Percentiles rank a stretch among this genome's conserved stretches.
These are phyloP conservation scores for Hebeloma cylindrosporum DNA, from an alignment of 768 basidiomycete species.

Conservation along the genomic window DNA sequence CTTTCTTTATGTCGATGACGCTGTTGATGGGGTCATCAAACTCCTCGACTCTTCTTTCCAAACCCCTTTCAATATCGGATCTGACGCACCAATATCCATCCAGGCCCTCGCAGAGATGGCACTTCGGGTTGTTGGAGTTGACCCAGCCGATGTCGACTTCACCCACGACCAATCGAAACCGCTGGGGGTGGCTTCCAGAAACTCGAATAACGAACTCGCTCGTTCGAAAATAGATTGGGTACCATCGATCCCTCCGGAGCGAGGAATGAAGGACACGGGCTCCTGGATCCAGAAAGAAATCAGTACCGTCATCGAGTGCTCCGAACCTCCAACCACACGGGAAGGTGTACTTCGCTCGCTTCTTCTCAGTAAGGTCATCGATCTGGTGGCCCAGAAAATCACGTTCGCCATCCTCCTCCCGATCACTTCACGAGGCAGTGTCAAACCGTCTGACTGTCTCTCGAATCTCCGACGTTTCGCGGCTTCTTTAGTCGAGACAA, in stretches of 20 bases:
- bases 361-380: slow-evolving; percentile 37
- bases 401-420: slow-evolving; percentile 57
- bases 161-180: slow-evolving; percentile 30
- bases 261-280: slow-evolving; percentile 47
- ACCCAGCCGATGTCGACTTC: slow-evolving; percentile 28
- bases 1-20: slow-evolving; percentile 57
- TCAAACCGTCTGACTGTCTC: slow-evolving; percentile 38
- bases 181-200: slow-evolving; percentile 49
- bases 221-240: slow-evolving; percentile 38
- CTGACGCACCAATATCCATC: slow-evolving; percentile 43
- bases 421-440: slow-evolving; percentile 50
- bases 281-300: slow-evolving; percentile 49
- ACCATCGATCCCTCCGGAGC: slow-evolving; percentile 39
- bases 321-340: background rate
- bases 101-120: slow-evolving; percentile 43
- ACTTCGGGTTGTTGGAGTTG: slow-evolving; percentile 30
- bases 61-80: slow-evolving; percentile 51
- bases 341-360: slow-evolving; percentile 22
- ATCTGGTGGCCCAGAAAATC: slow-evolving; percentile 29
- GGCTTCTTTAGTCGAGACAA: slow-evolving; percentile 43
- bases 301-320: background rate
- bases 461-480: slow-evolving; percentile 43
- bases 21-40: slow-evolving; percentile 47
- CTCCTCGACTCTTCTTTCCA: slow-evolving; percentile 40
- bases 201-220: slow-evolving; percentile 48